These are phyloP conservation scores for Mycena latifolia DNA, from an alignment of 768 basidiomycete genomes.

Conservation along the genomic window DNA sequence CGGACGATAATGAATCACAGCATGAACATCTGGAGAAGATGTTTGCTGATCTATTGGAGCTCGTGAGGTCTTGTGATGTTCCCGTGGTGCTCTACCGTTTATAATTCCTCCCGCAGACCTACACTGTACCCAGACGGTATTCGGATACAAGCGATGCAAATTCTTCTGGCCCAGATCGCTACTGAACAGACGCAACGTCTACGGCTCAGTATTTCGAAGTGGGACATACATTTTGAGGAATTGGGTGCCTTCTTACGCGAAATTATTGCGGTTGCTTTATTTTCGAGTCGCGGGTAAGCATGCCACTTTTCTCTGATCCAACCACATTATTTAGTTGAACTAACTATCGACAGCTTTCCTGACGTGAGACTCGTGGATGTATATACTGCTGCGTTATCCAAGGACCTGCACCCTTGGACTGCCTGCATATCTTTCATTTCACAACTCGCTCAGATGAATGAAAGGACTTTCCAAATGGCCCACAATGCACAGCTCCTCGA, in stretches of 20 bases:
- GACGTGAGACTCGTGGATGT: not conserved
- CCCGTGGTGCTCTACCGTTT: not conserved
- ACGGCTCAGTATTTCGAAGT: not conserved
- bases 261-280: slow-evolving; percentile 1
- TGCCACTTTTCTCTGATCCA: not conserved
- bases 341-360: not conserved
- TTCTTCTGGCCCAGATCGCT: not conserved
- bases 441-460: not conserved
- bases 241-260: not conserved
- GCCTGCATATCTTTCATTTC: not conserved
- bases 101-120: not conserved
- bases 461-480: not conserved
- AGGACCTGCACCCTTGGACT: not conserved
- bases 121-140: not conserved
- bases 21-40: not conserved
- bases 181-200: not conserved
- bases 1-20: not conserved
- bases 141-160: slow-evolving; percentile 9
- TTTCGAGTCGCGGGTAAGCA: slow-evolving; percentile 16
- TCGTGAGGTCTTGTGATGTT: not conserved
- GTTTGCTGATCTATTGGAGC: slow-evolving; percentile 9
- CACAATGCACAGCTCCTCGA: not conserved
- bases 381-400: not conserved
- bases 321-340: no score
- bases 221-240: not conserved